phyloP scores from a whole-genome alignment of 257 asterid species.

The Capsicum pubescens region DNA sequence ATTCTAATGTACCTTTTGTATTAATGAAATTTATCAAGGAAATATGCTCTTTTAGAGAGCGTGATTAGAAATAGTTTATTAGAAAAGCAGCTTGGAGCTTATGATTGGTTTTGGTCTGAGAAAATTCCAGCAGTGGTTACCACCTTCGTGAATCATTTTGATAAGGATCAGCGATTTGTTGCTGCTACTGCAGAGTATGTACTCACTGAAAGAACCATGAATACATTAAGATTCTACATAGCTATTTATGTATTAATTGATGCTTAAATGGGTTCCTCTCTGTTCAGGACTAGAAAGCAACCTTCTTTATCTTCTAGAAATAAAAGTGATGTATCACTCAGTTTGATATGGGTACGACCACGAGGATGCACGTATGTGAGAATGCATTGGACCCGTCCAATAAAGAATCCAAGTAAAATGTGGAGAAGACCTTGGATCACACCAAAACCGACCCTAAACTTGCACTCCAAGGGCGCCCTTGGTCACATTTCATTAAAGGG shows the following conservation, averaged over 20 bases:
- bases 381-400: too few relatives aligned
- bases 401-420: too few relatives aligned
- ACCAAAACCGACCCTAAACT: too few relatives aligned
- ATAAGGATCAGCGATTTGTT: conserved; percentile 64
- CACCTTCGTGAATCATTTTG: conserved; percentile 74
- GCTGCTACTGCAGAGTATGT: conserved; percentile 76
- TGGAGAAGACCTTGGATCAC: too few relatives aligned
- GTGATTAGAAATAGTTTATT: conserved; percentile 35
- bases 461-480: too few relatives aligned
- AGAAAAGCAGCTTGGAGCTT: conserved; percentile 73
- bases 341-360: conserved; percentile 29
- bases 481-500: too few relatives aligned
- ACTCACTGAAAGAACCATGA: conserved; percentile 30
- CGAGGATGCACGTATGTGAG: too few relatives aligned
- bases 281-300: conserved; percentile 63
- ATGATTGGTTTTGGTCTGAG: conserved; percentile 91
- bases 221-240: neutral
- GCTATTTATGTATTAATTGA: conserved; percentile 28
- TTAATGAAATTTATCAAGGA: too few relatives aligned
- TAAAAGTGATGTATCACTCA: conserved; percentile 75
- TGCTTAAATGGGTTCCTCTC: conserved; percentile 33
- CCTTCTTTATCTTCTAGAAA: conserved; percentile 51
- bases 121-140: conserved; percentile 75
- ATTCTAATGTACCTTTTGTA: too few relatives aligned
- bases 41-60: too few relatives aligned